Percentiles rank a stretch among this genome's conserved stretches.
Evolutionary conservation across 2,329 filamentous ascomycete genomes (phyloP).

Genomic region (Celoporthe dispersa): DNA sequence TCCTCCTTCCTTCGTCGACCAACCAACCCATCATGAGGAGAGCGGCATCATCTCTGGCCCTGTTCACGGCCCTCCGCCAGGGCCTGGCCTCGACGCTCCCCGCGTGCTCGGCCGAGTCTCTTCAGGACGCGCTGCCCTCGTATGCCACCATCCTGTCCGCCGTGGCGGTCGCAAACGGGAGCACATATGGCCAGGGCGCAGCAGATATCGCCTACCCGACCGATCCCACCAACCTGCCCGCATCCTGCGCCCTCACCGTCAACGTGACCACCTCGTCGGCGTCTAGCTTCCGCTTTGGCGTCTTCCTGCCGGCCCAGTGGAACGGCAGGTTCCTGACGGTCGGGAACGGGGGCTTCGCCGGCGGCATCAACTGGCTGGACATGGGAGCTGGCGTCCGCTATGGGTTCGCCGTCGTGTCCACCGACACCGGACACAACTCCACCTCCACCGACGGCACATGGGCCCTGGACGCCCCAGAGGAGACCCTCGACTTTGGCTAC

Average conservation of each 20-base stretch:
- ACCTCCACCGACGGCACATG: slow-evolving; percentile 39
- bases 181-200: slow-evolving; percentile 43
- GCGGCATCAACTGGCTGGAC: slow-evolving; percentile 39
- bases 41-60: background rate
- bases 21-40: background rate
- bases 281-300: slow-evolving; percentile 43
- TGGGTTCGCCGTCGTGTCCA: slow-evolving; percentile 49
- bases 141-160: slow-evolving; percentile 37
- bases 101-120: slow-evolving; percentile 27
- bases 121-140: slow-evolving; percentile 34
- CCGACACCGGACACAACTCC: slow-evolving; percentile 49
- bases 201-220: slow-evolving; percentile 41
- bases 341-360: slow-evolving; percentile 46
- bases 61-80: background rate
- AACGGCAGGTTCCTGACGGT: slow-evolving; percentile 43
- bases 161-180: slow-evolving; percentile 37
- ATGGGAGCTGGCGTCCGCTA: slow-evolving; percentile 39
- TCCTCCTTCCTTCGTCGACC: background rate
- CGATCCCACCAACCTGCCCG: slow-evolving; percentile 43
- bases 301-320: slow-evolving; percentile 45
- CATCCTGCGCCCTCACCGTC: slow-evolving; percentile 45
- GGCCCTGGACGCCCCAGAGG: slow-evolving; percentile 44
- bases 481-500: slow-evolving; percentile 45
- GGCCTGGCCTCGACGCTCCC: slow-evolving; percentile 2
- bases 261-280: slow-evolving; percentile 38